Evolutionary conservation across 768 basidiomycete species (phyloP).

Genomic region (Daedaleopsis sinensis): DNA sequence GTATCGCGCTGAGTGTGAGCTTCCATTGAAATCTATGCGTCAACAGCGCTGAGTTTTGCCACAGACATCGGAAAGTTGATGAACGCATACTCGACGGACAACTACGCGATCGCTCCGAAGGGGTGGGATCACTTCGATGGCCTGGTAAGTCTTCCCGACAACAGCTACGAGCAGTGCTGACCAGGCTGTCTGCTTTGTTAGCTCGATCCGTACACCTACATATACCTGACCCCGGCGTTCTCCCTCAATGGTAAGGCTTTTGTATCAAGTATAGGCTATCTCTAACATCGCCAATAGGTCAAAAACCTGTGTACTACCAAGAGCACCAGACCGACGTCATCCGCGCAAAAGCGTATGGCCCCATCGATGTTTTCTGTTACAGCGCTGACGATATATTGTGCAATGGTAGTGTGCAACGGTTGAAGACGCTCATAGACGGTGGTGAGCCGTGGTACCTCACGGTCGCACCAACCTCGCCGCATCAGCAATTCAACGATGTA

Average conservation of each 20-base stretch:
- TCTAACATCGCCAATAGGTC: neutral
- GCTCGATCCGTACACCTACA: neutral
- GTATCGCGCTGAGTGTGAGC: neutral
- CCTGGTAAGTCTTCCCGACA: neutral
- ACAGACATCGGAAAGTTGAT: slow-evolving; percentile 1
- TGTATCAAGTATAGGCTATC: too few relatives aligned
- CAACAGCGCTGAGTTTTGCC: neutral
- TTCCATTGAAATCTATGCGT: neutral
- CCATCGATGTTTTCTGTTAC: neutral
- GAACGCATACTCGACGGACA: neutral
- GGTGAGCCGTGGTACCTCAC: neutral
- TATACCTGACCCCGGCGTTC: neutral
- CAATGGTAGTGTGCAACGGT: neutral
- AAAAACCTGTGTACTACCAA: neutral
- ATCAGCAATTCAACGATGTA: neutral
- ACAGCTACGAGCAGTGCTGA: too few relatives aligned
- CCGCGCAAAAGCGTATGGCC: neutral
- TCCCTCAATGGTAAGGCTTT: neutral
- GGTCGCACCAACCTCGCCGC: neutral
- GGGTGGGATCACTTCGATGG: neutral
- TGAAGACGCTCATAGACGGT: neutral
- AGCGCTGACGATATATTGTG: neutral
- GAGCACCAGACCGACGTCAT: neutral
- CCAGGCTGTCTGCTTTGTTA: neutral
- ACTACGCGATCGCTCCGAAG: neutral